Percentiles rank a stretch among this genome's conserved stretches.
These are phyloP conservation scores for Cyclanthera cordifolia DNA, from an alignment of 306 rosid species.

Conservation along the genomic window DNA sequence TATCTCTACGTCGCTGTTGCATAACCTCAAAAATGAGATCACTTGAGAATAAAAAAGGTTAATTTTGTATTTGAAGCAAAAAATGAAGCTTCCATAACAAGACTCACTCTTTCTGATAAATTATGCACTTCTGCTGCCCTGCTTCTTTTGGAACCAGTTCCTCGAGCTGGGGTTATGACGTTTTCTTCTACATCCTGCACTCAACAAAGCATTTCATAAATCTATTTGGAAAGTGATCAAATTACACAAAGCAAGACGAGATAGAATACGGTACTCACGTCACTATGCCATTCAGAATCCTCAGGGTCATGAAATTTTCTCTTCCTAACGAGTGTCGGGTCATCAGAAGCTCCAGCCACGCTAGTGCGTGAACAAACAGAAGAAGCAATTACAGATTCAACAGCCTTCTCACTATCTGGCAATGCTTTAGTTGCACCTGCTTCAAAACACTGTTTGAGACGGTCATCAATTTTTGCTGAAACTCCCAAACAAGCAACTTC, in stretches of 20 bases:
- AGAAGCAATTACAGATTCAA: constrained; percentile 45
- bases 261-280: constrained; percentile 43
- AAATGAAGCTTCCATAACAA: neutral
- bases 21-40: constrained; percentile 17
- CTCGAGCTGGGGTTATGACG: constrained; percentile 29
- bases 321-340: constrained; percentile 30
- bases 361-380: constrained; percentile 77
- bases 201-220: constrained; percentile 17
- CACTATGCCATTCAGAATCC: constrained; percentile 79
- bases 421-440: constrained; percentile 29
- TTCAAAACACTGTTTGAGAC: constrained; percentile 27
- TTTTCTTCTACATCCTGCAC: constrained; percentile 67
- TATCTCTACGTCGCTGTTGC: constrained; percentile 64
- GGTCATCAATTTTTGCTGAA: constrained; percentile 33
- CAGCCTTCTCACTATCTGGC: constrained; percentile 29
- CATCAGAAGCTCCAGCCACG: constrained; percentile 37
- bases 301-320: constrained; percentile 51
- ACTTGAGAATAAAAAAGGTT: neutral
- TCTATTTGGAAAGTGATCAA: neutral
- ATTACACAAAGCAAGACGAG: constrained; percentile 10
- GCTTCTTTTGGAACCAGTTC: constrained; percentile 54
- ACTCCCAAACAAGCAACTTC: constrained; percentile 37
- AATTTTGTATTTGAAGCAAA: neutral
- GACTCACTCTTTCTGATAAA: constrained; percentile 82
- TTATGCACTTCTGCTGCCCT: constrained; percentile 86